Conservation (phyloP, 805 yeast species). For the Candida easanensis region DNA sequence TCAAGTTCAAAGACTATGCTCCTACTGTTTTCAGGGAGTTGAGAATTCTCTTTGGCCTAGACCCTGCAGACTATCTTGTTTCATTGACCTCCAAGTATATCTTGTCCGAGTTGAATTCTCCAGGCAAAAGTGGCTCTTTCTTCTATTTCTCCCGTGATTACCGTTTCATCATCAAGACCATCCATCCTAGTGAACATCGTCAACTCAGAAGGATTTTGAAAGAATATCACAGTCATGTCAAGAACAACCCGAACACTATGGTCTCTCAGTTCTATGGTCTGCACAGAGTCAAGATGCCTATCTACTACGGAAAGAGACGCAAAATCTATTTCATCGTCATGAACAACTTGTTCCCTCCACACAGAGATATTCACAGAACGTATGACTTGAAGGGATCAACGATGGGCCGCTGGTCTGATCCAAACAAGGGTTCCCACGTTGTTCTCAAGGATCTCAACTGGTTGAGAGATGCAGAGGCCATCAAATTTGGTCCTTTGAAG, state of each 20-base stretch:
- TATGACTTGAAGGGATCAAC: conserved; percentile 94
- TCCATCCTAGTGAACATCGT: conserved; percentile 88
- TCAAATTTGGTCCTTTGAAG: conserved; percentile 76
- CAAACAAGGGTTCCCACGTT: conserved; percentile 31
- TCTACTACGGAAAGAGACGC: conserved; percentile 42
- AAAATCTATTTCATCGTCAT: conserved; percentile 92
- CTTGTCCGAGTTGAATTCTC: conserved; percentile 87
- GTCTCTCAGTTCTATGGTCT: conserved; percentile 95
- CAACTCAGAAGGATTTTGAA: conserved; percentile 71
- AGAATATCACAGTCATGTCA: conserved; percentile 78
- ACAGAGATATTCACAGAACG: conserved; percentile 76
- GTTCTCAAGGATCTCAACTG: conserved; percentile 89
- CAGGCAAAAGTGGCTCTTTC: conserved; percentile 96
- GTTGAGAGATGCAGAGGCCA: conserved; percentile 60
- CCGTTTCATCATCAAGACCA: conserved; percentile 91
- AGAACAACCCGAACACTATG: conserved; percentile 80
- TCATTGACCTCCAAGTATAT: conserved; percentile 92
- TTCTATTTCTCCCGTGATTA: conserved; percentile 94
- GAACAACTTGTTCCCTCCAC: conserved; percentile 96
- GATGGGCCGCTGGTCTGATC: conserved; percentile 65
- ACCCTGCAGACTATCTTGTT: conserved; percentile 92
- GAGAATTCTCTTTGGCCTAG: conserved; percentile 76
- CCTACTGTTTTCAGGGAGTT: conserved; percentile 93
- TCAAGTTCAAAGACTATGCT: conserved; percentile 93
- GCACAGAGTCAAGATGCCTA: conserved; percentile 89